A percentile compares a stretch with the other conserved stretches of the same genome.
These are phyloP conservation scores for Paracorniculantispora psalliotae DNA, from an alignment of 2,329 filamentous ascomycete genomes.

Conservation along the genomic window DNA sequence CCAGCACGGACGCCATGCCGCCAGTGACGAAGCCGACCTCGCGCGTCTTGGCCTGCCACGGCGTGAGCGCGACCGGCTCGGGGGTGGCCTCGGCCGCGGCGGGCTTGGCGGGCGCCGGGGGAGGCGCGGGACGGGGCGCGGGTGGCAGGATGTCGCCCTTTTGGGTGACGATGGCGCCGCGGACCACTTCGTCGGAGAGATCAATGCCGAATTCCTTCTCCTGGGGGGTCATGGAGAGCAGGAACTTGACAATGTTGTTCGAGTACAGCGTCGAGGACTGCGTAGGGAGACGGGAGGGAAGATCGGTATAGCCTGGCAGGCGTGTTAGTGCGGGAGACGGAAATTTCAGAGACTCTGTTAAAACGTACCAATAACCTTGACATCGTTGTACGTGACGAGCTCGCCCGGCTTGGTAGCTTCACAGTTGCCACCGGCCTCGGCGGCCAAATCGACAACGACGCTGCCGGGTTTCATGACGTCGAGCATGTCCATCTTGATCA, in stretches of 20 bases:
- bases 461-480: slow-evolving; percentile 86
- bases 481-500: slow-evolving; percentile 77
- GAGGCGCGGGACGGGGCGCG: slow-evolving; percentile 61
- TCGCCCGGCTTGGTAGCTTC: slow-evolving; percentile 73
- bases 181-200: slow-evolving; percentile 77
- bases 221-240: slow-evolving; percentile 74
- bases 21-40: slow-evolving; percentile 71
- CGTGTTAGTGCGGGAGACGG: slow-evolving; percentile 20
- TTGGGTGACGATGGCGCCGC: slow-evolving; percentile 76
- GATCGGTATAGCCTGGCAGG: slow-evolving; percentile 68
- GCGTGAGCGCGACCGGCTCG: slow-evolving; percentile 64
- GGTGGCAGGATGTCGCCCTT: slow-evolving; percentile 72
- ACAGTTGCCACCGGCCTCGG: slow-evolving; percentile 84
- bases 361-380: slow-evolving; percentile 71
- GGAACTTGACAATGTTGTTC: slow-evolving; percentile 87
- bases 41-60: slow-evolving; percentile 73
- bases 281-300: slow-evolving; percentile 79
- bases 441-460: slow-evolving; percentile 81
- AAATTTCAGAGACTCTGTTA: background rate
- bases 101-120: slow-evolving; percentile 44
- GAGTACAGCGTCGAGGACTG: slow-evolving; percentile 88
- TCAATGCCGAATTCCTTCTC: slow-evolving; percentile 78
- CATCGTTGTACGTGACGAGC: slow-evolving; percentile 65
- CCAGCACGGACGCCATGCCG: slow-evolving; percentile 70
- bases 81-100: slow-evolving; percentile 40